A percentile compares a stretch with the other conserved stretches of the same genome.
phyloP scores from a whole-genome alignment of 345 rosid species.

The Aquilaria yunnanensis region DNA sequence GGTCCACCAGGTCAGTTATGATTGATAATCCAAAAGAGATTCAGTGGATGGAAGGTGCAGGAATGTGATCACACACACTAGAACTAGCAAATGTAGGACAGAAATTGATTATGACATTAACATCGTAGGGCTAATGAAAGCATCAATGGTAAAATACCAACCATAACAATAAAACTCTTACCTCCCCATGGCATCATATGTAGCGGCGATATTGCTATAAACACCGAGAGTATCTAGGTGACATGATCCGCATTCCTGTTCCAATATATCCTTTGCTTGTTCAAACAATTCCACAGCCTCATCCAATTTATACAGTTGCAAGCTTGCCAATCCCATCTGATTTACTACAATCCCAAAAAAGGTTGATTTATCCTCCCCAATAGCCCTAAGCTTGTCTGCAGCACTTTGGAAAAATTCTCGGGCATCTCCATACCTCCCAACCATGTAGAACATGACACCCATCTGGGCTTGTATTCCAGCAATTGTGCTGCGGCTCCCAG shows the following conservation, averaged over 20 bases:
- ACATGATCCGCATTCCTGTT: conserved; percentile 44
- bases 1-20: too few relatives aligned
- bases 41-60: background rate
- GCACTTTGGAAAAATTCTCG: conserved; percentile 35
- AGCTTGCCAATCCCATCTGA: conserved; percentile 54
- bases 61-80: too few relatives aligned
- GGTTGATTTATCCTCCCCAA: conserved; percentile 43
- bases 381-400: conserved; percentile 33
- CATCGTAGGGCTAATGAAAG: too few relatives aligned
- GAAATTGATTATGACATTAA: too few relatives aligned
- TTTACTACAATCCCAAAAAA: conserved; percentile 48
- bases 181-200: conserved; percentile 62
- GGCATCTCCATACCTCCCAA: conserved; percentile 45
- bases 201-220: conserved; percentile 55
- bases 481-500: conserved; percentile 41
- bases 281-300: conserved; percentile 47
- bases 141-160: too few relatives aligned
- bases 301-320: conserved; percentile 41
- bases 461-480: conserved; percentile 59
- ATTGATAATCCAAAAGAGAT: background rate
- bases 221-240: conserved; percentile 52
- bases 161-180: conserved; percentile 4
- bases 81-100: too few relatives aligned
- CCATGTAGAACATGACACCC: conserved; percentile 48
- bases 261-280: conserved; percentile 41